Base-by-base conservation (phyloP, 176 grass and related monocot species). In the Ensete ventricosum region DNA sequence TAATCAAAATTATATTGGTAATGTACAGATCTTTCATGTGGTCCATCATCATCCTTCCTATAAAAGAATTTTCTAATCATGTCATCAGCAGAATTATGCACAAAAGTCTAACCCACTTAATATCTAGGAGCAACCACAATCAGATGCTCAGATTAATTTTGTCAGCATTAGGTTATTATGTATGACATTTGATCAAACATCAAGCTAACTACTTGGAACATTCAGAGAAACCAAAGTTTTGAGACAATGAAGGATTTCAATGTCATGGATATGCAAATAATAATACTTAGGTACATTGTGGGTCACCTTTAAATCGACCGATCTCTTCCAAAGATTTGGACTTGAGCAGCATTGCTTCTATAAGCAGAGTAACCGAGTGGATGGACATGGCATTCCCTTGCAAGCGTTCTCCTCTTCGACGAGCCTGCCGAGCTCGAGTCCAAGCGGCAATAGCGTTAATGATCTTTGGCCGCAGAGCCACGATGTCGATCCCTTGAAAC, bases 291-390 rank as follows among this genome's bases (percentile, higher is more conserved):
- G 16, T 20, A 16, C 25, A 25, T 50, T 25, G 6, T 14, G 12
- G 29, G 11, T 80, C 84, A 91, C 95, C 95, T 99, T 83, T 82
- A 76, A 84, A 77, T 86, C 88, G 83, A 71, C 78, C 70, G 43
- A 99, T 86, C 43, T 52, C 71, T 49, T 91, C 90, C 55, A 99
- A 78, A 74, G 88, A 99, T 78, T 91, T 94, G 27, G 95, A 83
- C 85, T 99, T 99, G 53, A 99, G 82, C 63, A 94, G 85, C 85
- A 99, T 83, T 24, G 95, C 95, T 82, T 99, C 95, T 7, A 94
- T 77, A 82, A 99, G 84, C 78, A 99, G 84, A 81, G 82, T 99
- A 67, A 89, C 95, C 73, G 95, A 99, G 87, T 99, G 95, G 82
- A 99, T 86, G 43, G 95, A 99, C 95, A 99, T 99, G 67, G 72